These are phyloP conservation scores for Corylus avellana DNA, from an alignment of 306 rosid species.

Conservation along the genomic window DNA sequence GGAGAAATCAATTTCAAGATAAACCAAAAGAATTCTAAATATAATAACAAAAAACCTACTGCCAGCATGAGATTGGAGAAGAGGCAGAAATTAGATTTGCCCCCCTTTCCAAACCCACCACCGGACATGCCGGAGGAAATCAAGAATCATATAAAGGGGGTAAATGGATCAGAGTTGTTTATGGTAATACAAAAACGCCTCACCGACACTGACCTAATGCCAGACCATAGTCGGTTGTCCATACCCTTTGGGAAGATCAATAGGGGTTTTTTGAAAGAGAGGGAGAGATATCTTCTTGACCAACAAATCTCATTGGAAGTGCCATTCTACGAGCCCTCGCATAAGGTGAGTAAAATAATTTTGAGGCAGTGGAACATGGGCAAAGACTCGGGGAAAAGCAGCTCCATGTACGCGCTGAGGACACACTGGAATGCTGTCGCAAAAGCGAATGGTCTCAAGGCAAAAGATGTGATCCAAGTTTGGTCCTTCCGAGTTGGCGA, in stretches of 20 bases:
- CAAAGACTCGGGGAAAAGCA: not conserved
- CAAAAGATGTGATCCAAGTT: not conserved
- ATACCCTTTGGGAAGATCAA: not conserved
- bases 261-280: not conserved
- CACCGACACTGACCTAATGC: not conserved
- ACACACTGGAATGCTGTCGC: not conserved
- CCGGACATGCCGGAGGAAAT: not conserved
- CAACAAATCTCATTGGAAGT: not conserved
- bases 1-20: not conserved
- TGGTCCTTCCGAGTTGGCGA: not conserved
- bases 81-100: not conserved
- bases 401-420: slow-evolving; percentile 9
- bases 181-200: not conserved
- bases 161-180: not conserved
- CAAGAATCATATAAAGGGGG: not conserved
- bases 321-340: not conserved
- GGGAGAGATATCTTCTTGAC: not conserved
- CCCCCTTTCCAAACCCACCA: not conserved
- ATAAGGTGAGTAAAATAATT: too few relatives aligned
- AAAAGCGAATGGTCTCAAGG: not conserved
- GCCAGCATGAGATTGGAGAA: not conserved
- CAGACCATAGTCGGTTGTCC: not conserved
- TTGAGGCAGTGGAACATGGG: slow-evolving; percentile 6
- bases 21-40: not conserved
- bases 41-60: too few relatives aligned